Percentiles rank a stretch among this genome's conserved stretches.
phyloP scores from a whole-genome alignment of 1,284 basidiomycete genomes.

The Earliella scabrosa region DNA sequence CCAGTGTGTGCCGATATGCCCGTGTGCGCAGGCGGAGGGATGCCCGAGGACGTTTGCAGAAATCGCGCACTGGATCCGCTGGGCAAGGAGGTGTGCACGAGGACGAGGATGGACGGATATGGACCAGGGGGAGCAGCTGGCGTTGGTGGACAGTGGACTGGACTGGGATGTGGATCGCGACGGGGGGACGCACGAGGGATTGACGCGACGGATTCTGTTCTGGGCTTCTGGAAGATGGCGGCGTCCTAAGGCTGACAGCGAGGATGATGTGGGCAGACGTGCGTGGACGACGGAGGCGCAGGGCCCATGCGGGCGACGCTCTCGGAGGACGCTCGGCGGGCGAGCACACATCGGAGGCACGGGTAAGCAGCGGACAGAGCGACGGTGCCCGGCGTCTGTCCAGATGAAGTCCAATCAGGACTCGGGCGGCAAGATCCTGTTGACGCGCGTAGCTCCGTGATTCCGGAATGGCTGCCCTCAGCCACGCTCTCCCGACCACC shows the following conservation, averaged over 20 bases:
- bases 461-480: slow-evolving; percentile 13
- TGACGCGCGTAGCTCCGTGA: slow-evolving; percentile 15
- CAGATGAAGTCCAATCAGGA: background rate
- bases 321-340: background rate
- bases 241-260: background rate
- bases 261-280: background rate
- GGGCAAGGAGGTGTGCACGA: slow-evolving; percentile 21
- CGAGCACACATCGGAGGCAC: slow-evolving; percentile 17
- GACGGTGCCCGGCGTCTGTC: slow-evolving; percentile 2
- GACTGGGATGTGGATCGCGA: too few species aligned
- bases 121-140: slow-evolving; percentile 4
- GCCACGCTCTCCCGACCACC: slow-evolving; percentile 19
- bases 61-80: slow-evolving; percentile 19
- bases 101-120: slow-evolving; percentile 11
- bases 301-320: background rate
- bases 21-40: slow-evolving; percentile 4
- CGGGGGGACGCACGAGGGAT: background rate
- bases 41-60: slow-evolving; percentile 8
- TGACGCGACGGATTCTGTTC: background rate
- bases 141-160: background rate
- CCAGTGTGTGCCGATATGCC: slow-evolving; percentile 14
- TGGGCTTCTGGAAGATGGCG: background rate
- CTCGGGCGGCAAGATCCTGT: slow-evolving; percentile 20
- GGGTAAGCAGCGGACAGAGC: slow-evolving; percentile 9
- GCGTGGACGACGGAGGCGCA: background rate